Percentiles rank a stretch among this genome's conserved stretches.
Conservation (phyloP, 2,329 filamentous ascomycete genomes). For the Albifimbria verrucaria region DNA sequence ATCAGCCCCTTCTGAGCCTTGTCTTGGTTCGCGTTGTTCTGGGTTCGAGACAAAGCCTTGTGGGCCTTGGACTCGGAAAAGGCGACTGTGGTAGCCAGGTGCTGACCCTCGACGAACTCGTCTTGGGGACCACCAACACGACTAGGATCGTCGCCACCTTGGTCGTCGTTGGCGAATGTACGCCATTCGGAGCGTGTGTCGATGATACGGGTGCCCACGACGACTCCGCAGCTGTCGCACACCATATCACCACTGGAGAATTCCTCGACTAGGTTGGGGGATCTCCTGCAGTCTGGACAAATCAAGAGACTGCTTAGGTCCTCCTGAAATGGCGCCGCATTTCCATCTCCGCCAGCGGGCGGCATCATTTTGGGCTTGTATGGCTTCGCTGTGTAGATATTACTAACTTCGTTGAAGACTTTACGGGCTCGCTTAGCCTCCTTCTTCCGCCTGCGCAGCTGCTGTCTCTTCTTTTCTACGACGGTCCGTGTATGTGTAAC, state of each 20-base stretch:
- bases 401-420: slow-evolving; percentile 37
- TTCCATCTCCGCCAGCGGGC: slow-evolving; percentile 29
- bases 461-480: slow-evolving; percentile 28
- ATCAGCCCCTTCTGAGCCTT: slow-evolving; percentile 80
- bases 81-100: slow-evolving; percentile 84
- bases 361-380: slow-evolving; percentile 46
- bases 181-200: slow-evolving; percentile 98
- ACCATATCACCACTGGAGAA: slow-evolving; percentile 91
- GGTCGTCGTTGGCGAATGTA: slow-evolving; percentile 97
- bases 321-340: slow-evolving; percentile 58
- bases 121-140: slow-evolving; percentile 96
- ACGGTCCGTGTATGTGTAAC: slow-evolving; percentile 15
- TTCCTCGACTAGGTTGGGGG: slow-evolving; percentile 91
- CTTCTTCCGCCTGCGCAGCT: slow-evolving; percentile 29
- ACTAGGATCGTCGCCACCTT: slow-evolving; percentile 92
- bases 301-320: slow-evolving; percentile 83
- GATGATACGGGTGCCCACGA: slow-evolving; percentile 86
- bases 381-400: slow-evolving; percentile 40
- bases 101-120: slow-evolving; percentile 82
- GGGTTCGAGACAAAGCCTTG: slow-evolving; percentile 75
- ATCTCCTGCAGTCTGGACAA: slow-evolving; percentile 87
- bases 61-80: slow-evolving; percentile 72
- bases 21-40: slow-evolving; percentile 81
- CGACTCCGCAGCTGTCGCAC: slow-evolving; percentile 86
- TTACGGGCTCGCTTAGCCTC: slow-evolving; percentile 32